phyloP scores from a whole-genome alignment of 2,329 filamentous ascomycete genomes.

The Thermochaetoides dissita region DNA sequence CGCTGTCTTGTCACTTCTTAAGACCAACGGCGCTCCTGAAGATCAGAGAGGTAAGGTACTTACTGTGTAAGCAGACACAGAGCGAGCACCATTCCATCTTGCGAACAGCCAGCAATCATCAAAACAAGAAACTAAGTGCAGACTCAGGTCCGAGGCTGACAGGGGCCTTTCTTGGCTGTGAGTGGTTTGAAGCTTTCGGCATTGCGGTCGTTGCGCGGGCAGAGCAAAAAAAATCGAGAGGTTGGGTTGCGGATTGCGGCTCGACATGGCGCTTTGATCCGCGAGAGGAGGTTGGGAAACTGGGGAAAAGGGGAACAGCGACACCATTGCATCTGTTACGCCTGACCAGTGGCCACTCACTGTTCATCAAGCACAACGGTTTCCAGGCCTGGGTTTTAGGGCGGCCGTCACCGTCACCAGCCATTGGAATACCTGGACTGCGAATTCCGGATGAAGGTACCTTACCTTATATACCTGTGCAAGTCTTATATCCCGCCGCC shows the following conservation, averaged over 20 bases:
- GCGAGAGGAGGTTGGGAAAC: constrained; percentile 16
- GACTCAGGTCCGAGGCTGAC: background rate
- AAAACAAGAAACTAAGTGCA: no score
- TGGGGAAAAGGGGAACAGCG: constrained; percentile 12
- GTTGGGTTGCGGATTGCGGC: constrained; percentile 8
- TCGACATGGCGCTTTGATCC: constrained; percentile 1
- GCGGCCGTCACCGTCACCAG: constrained; percentile 9
- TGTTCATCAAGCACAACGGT: no score
- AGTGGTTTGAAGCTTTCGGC: background rate
- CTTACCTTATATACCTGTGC: no score
- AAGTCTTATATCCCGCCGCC: constrained; percentile 9
- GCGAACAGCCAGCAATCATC: no score
- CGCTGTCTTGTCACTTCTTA: no score
- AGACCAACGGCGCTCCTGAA: no score
- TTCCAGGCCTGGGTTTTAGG: no score
- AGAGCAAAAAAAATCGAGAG: constrained; percentile 10
- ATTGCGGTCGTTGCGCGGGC: background rate
- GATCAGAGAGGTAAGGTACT: no score
- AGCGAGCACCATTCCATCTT: no score
- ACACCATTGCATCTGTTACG: constrained; percentile 1
- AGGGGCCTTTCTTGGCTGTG: constrained; percentile 2
- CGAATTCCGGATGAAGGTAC: background rate
- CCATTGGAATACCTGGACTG: constrained; percentile 12
- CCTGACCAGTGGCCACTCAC: no score
- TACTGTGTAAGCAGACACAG: no score